phyloP scores from a whole-genome alignment of 2,329 filamentous ascomycete species.

The Phaeoacremonium minimum region DNA sequence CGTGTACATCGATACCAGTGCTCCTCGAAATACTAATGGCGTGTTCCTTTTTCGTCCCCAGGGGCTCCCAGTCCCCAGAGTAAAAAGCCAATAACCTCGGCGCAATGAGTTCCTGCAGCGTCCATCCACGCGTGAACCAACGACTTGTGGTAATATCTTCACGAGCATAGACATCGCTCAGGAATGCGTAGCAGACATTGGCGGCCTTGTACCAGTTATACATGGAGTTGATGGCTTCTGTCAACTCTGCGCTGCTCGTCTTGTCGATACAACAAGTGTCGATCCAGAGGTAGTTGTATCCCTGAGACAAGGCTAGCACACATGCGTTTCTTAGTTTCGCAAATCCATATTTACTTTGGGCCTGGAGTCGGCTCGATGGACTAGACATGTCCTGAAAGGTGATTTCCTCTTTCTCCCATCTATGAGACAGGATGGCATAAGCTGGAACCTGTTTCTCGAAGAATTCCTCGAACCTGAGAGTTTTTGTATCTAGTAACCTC shows the following conservation, averaged over 20 bases:
- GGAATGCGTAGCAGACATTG: constrained; percentile 25
- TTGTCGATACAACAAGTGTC: constrained; percentile 32
- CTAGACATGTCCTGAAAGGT: constrained; percentile 2
- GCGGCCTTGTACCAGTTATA: constrained; percentile 23
- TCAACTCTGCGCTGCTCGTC: too few relatives aligned
- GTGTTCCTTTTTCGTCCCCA: too few relatives aligned
- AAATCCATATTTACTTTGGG: too few relatives aligned
- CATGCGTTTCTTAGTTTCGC: too few relatives aligned
- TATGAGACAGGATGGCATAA: constrained; percentile 35
- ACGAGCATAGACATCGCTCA: too few relatives aligned
- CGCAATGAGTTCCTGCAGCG: constrained; percentile 2
- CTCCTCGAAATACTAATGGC: background rate
- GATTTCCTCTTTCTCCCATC: constrained; percentile 18
- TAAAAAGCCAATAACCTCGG: background rate
- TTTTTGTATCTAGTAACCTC: constrained; percentile 4
- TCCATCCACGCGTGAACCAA: constrained; percentile 4
- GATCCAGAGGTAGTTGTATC: constrained; percentile 24
- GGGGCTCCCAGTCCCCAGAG: constrained; percentile 2
- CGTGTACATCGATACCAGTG: constrained; percentile 1
- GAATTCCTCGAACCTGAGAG: constrained; percentile 4
- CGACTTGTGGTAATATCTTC: too few relatives aligned
- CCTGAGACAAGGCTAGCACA: constrained; percentile 17
- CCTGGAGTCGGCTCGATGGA: constrained; percentile 1
- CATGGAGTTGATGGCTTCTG: too few relatives aligned
- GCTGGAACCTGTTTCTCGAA: constrained; percentile 11